A percentile compares a stretch with the other conserved stretches of the same genome.
phyloP scores from a whole-genome alignment of 2,329 filamentous ascomycete species.

The Fusarium miscanthi region DNA sequence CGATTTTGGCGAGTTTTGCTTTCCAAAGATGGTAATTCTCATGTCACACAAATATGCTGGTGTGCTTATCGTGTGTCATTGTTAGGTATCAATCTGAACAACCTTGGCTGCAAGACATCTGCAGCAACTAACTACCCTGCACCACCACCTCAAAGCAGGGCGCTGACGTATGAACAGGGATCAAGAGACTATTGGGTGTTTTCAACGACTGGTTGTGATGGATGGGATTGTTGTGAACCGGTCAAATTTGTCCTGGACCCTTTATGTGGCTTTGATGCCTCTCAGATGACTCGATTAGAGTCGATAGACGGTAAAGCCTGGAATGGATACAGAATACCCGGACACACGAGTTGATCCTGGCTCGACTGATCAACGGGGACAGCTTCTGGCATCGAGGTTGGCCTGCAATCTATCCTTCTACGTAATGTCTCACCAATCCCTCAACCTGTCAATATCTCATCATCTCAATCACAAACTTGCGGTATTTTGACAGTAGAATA shows the following conservation, averaged over 20 bases:
- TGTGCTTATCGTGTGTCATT: neutral
- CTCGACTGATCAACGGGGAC: too few relatives aligned
- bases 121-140: slow-evolving; percentile 27
- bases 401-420: slow-evolving; percentile 7
- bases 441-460: neutral
- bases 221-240: neutral
- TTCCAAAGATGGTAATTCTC: neutral
- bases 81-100: slow-evolving; percentile 5
- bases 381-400: neutral
- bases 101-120: slow-evolving; percentile 7
- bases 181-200: neutral
- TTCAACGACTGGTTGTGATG: neutral
- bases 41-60: neutral
- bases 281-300: neutral
- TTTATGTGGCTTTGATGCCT: neutral
- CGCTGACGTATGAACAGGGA: slow-evolving; percentile 1
- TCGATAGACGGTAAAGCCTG: neutral
- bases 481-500: slow-evolving; percentile 30
- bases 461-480: slow-evolving; percentile 6
- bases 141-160: slow-evolving; percentile 15
- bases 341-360: slow-evolving; percentile 2
- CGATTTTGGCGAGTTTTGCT: neutral
- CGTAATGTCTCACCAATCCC: slow-evolving; percentile 6
- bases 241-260: neutral
- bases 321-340: slow-evolving; percentile 17